Evolutionary conservation across 345 rosid species (phyloP), one percentile per base, ranked within the genome.

Genomic region (Eucalyptus erythrocorys): DNA sequence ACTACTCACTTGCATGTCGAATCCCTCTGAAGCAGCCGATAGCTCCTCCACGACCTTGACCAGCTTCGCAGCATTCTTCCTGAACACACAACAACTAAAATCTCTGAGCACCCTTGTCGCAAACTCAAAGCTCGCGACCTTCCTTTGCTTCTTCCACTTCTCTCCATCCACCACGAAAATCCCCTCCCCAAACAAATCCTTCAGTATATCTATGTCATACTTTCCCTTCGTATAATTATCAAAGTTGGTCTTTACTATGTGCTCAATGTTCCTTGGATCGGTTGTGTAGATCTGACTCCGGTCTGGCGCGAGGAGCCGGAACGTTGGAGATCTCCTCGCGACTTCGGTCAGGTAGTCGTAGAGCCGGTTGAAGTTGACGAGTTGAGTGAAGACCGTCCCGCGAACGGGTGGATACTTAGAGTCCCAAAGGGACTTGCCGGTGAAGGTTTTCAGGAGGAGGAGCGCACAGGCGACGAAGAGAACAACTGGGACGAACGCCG

Each of bases 61-160:
- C 40, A 97, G 90, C 88, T 94, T 94, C 5, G 90, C 88, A 15
- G 95, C 95, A 53, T 94, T 95, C 76, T 34, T 89, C 89, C 97
- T 91, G 76, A 97, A 96, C 55, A 95, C 96, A 30, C 90, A 89
- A 66, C 97, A 94, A 89, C 97, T 95, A 86, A 93, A 95, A 10
- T 95, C 98, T 88, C 98, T 91, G 12, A 97, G 92, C 43, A 95
- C 96, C 61, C 96, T 93, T 0, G 97, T 92, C 0, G 97, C 95
- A 86, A 97, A 97, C 93, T 97, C 97, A n/a, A 90, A 92, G 90
- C 97, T 97, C 1, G 97, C 94, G 7, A 94, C 93, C 94, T 96
- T 97, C 88, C 99, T 93, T 91, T 97, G 99, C 49, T 95, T 96
- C 90, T 88, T 90, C 99, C 98, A 97, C 88, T 93, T 95, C 6